Evolutionary conservation across 352 stramenopile species (phyloP), one percentile per base, ranked within the genome.

Genomic region (Globisporangium acanthophoron): DNA sequence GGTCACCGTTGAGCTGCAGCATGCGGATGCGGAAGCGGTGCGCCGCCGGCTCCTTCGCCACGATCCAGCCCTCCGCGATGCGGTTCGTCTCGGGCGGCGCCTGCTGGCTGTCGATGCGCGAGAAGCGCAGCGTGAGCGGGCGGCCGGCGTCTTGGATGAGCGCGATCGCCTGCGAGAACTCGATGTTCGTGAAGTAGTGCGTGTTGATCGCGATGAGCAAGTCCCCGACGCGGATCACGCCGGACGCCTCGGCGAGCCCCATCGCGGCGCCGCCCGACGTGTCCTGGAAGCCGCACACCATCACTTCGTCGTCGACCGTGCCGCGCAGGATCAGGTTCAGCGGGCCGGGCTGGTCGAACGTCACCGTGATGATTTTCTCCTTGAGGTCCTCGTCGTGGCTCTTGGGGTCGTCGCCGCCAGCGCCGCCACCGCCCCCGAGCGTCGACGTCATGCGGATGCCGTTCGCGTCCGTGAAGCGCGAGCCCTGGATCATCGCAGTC

Each of bases 311-410:
- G 56, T 96, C 86, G 21, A 96, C 85, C 1, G 86, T 96, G 45
- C 83, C 83, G 59, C 84, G 73, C 5, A 95, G 61, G 56, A 90
- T 80, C 16, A 95, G 62, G 35, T 90, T 74, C 43, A 95, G 62
- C 3, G 79, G 65, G 0, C 85, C 81, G 0, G 80, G 73, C 46
- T 92, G 80, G 43, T 95, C 85, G 52, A 95, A 95, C 51, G 84
- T 93, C 51, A 95, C 82, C 0, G 85, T 95, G 21, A 95, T 83
- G 56, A 95, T 91, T 60, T 93, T 93, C 48, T 95, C 85, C 62
- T 93, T 92, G 24, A 85, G 43, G 39, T 95, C 83, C 27, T 85
- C 80, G 18, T 90, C 82, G n/a, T 71, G 64, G 47, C 61, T 74
- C 58, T 87, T 89, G 8, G 59, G 46, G 52, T 87, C 73, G 52